These are phyloP conservation scores for Pseudoturritis turrita DNA, from an alignment of 345 rosid genomes.

Conservation along the genomic window DNA sequence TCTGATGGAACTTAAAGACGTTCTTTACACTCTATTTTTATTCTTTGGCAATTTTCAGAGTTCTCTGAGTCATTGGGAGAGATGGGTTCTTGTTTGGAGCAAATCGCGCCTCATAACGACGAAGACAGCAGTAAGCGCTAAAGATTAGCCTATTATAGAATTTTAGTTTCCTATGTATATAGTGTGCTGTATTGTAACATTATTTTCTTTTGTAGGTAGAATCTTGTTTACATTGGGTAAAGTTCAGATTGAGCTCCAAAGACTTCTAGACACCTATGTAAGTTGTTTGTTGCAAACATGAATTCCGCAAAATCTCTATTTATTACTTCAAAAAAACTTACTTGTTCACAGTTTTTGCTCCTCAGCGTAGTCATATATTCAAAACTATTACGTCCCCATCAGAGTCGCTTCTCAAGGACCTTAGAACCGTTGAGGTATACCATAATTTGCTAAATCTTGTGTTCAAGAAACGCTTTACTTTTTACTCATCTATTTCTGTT, in stretches of 20 bases:
- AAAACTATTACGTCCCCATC: constrained; percentile 84
- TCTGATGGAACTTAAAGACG: background rate
- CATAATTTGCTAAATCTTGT: background rate
- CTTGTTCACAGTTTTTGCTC: constrained; percentile 7
- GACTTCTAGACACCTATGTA: constrained; percentile 86
- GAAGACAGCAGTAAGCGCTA: constrained; percentile 63
- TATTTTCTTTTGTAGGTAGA: constrained; percentile 49
- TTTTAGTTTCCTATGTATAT: background rate
- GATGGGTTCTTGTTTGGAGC: constrained; percentile 90
- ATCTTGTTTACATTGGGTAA: constrained; percentile 70
- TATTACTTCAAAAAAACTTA: background rate
- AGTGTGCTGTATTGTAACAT: constrained; percentile 1
- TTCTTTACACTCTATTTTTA: background rate
- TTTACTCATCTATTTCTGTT: constrained; percentile 11
- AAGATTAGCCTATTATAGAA: background rate
- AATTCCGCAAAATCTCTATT: background rate
- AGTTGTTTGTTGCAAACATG: constrained; percentile 35
- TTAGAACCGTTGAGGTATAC: constrained; percentile 90
- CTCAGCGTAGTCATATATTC: constrained; percentile 79
- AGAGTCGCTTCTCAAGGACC: constrained; percentile 90
- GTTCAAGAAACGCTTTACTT: background rate
- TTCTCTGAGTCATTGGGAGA: constrained; percentile 93
- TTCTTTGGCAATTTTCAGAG: constrained; percentile 39
- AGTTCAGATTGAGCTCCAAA: constrained; percentile 83
- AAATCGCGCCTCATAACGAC: constrained; percentile 60